These are phyloP conservation scores for Houttuynia cordata DNA, from an alignment of 164 flowering plant species.

Conservation along the genomic window DNA sequence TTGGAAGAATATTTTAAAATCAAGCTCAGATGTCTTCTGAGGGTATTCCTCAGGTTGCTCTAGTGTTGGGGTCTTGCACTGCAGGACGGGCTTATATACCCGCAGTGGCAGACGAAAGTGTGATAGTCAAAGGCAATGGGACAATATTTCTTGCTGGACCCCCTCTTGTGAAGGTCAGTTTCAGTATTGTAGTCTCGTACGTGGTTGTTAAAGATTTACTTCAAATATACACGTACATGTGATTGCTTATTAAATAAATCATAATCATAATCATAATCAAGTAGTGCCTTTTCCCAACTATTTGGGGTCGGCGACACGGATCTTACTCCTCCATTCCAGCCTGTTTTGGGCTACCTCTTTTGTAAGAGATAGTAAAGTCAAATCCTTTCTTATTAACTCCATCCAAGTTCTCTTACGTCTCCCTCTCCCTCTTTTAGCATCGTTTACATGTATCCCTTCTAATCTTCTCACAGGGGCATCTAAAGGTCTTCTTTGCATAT, in stretches of 20 bases:
- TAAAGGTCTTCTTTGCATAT: too few species aligned
- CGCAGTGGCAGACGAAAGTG: constrained; percentile 99
- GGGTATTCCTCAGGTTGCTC: constrained; percentile 90
- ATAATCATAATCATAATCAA: too few species aligned
- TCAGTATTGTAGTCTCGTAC: neutral
- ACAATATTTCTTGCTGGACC: constrained; percentile 98
- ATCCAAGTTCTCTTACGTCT: too few species aligned
- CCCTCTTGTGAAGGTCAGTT: constrained; percentile 93
- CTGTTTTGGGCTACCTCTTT: too few species aligned
- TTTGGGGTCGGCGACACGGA: too few species aligned
- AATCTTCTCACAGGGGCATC: too few species aligned
- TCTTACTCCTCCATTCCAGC: too few species aligned
- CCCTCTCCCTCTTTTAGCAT: too few species aligned
- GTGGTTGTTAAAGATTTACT: neutral
- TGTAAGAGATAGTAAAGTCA: too few species aligned
- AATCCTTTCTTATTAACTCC: too few species aligned
- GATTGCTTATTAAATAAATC: neutral
- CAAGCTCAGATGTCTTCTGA: constrained; percentile 84
- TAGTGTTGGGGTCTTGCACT: constrained; percentile 93
- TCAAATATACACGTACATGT: neutral
- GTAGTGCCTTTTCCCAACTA: too few species aligned
- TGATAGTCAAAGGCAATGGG: constrained; percentile 97
- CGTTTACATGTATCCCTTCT: too few species aligned
- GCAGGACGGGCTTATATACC: constrained; percentile 99
- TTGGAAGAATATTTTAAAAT: constrained; percentile 90